phyloP scores from a whole-genome alignment of 169 alveolate genomes.

The Plasmodium gaboni region DNA sequence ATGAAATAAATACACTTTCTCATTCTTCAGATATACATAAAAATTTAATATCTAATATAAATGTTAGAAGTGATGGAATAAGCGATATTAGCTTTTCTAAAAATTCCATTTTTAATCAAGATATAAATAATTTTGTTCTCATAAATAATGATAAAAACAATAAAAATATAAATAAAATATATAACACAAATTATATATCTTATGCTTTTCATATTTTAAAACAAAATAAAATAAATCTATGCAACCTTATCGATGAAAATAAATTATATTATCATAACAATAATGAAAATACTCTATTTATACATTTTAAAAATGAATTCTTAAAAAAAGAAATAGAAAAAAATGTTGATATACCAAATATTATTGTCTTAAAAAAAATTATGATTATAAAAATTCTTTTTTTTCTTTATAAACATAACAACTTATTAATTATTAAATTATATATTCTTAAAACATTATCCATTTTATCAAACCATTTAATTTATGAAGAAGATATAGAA shows the following conservation, averaged over 20 bases:
- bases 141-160: background rate
- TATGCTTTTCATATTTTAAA: constrained; percentile 16
- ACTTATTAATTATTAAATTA: background rate
- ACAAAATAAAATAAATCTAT: constrained; percentile 25
- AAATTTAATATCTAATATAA: background rate
- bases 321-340: constrained; percentile 1
- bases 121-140: background rate
- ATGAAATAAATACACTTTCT: background rate
- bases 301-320: constrained; percentile 6
- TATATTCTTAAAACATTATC: constrained; percentile 22
- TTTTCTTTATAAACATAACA: constrained; percentile 29
- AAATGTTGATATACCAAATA: constrained; percentile 16
- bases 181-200: background rate
- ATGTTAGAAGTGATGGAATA: constrained; percentile 4
- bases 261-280: background rate
- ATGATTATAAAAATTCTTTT: constrained; percentile 49
- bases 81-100: constrained; percentile 16
- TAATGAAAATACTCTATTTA: background rate
- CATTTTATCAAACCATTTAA: constrained; percentile 10
- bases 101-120: background rate
- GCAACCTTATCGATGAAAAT: constrained; percentile 7
- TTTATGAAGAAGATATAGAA: constrained; percentile 31
- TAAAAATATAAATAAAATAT: background rate
- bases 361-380: constrained; percentile 10
- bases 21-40: background rate